Evolutionary conservation across 2,329 filamentous ascomycete genomes (phyloP), one percentile per base, ranked within the genome.

Genomic region (Neofusicoccum sp.): DNA sequence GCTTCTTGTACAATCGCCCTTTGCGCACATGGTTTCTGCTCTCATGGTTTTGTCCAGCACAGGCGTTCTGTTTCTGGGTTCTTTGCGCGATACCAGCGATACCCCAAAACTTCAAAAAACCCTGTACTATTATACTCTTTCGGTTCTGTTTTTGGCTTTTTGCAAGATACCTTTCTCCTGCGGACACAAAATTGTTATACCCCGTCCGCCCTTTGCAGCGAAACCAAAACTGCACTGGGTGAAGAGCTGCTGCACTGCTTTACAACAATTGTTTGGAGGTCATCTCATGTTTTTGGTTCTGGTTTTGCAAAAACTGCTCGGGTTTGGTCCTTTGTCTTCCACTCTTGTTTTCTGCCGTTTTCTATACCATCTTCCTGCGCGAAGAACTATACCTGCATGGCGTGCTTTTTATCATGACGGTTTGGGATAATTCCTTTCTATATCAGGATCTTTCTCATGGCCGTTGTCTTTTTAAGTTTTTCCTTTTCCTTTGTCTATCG

Each of bases 161-260:
- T n/a, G 44, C 43, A 49, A 48, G 56, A 58, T 58, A 58, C 54
- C 54, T 58, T 58, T 58, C 54, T 58, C 41, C 41, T 41, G 39
- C 54, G 39, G 54, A 58, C 39, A 43, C 3, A 58, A 58, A 75
- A 89, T 77, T 64, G 49, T 49, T 60, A 49, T 60, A 58, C 54
- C 54, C 54, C 56, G 44, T 60, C 56, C 49, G 45, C 56, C 56
- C 22, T 28, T n/a, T 36, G 54, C 37, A 28, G 31, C 41, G 28
- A 4, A 14, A 7, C 14, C 8, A 5, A 22, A 14, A 41, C 54
- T 58, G 41, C 54, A 5, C 8, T 36, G 54, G 54, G 54, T 58
- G 4, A 36, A 58, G 54, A 58, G 54, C 54, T 58, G 54, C 39
- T 58, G 54, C 22, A 58, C 33, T 58, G 54, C 39, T 58, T 58